A percentile compares a stretch with the other conserved stretches of the same genome.
phyloP scores from a whole-genome alignment of 257 asterid species.

The Solanum paucissectum region DNA sequence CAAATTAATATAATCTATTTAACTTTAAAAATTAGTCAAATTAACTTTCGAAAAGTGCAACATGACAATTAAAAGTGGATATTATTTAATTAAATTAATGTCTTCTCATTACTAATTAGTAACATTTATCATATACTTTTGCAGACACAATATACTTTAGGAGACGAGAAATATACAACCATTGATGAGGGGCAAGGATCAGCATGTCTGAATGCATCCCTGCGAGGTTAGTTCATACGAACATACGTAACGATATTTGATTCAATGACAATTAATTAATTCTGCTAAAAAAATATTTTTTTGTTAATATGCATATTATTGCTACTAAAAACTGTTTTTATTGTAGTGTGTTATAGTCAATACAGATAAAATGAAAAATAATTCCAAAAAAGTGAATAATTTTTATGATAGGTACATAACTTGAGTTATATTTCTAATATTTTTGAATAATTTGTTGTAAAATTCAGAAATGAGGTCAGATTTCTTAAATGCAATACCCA shows the following conservation, averaged over 20 bases:
- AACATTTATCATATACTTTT: neutral
- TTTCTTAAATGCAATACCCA: neutral
- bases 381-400: neutral
- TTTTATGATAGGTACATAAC: neutral
- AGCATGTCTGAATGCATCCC: neutral
- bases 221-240: neutral
- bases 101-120: neutral
- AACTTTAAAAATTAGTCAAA: too few relatives aligned
- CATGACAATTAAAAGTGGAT: neutral
- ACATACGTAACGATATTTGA: neutral
- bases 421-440: neutral
- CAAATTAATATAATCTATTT: too few relatives aligned
- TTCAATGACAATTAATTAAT: too few relatives aligned
- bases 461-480: neutral
- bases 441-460: neutral
- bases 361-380: neutral
- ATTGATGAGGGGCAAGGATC: neutral
- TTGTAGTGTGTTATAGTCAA: neutral
- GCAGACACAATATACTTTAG: neutral
- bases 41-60: too few relatives aligned
- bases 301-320: neutral
- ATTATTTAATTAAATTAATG: neutral
- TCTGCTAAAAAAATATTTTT: rapidly evolving
- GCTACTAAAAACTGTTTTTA: too few relatives aligned
- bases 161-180: neutral